Evolutionary conservation across 2,329 filamentous ascomycete species (phyloP).

Genomic region (Colletotrichum sp.): DNA sequence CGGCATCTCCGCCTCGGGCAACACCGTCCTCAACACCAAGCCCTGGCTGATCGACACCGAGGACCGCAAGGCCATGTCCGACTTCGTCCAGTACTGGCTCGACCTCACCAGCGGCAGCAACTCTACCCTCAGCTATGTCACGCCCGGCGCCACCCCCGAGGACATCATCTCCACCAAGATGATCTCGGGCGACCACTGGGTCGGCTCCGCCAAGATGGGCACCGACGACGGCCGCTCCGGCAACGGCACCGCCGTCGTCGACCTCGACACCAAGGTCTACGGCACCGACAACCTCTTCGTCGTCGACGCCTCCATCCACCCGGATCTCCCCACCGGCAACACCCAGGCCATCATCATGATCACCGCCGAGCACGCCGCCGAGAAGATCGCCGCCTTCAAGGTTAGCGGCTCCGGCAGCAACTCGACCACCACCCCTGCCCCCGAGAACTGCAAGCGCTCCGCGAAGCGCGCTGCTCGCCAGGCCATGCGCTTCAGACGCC

Average conservation of each 20-base stretch:
- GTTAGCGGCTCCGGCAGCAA: not conserved
- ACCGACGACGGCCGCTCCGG: slow-evolving; percentile 40
- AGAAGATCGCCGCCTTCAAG: slow-evolving; percentile 18
- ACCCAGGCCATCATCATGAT: slow-evolving; percentile 24
- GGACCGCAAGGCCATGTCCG: slow-evolving; percentile 24
- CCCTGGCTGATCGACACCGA: slow-evolving; percentile 26
- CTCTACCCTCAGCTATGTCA: slow-evolving; percentile 13
- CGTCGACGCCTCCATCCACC: slow-evolving; percentile 67
- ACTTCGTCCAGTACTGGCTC: slow-evolving; percentile 17
- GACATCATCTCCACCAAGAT: slow-evolving; percentile 14
- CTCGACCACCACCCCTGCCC: not conserved
- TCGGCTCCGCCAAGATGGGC: slow-evolving; percentile 42
- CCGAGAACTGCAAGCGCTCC: not conserved
- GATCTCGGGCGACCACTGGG: slow-evolving; percentile 21
- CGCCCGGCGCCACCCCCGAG: slow-evolving; percentile 8
- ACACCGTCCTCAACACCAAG: slow-evolving; percentile 24
- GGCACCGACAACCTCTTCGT: slow-evolving; percentile 67
- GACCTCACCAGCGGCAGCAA: slow-evolving; percentile 15
- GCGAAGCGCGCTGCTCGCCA: not conserved
- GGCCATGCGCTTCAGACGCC: slow-evolving; percentile 11
- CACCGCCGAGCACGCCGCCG: slow-evolving; percentile 19
- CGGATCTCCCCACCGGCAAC: slow-evolving; percentile 38
- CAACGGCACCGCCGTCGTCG: slow-evolving; percentile 58
- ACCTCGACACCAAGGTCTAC: slow-evolving; percentile 61
- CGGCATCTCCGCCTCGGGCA: slow-evolving; percentile 25